These are phyloP conservation scores for Beta corolliflora DNA, from an alignment of 179 eudicot genomes.

Conservation along the genomic window DNA sequence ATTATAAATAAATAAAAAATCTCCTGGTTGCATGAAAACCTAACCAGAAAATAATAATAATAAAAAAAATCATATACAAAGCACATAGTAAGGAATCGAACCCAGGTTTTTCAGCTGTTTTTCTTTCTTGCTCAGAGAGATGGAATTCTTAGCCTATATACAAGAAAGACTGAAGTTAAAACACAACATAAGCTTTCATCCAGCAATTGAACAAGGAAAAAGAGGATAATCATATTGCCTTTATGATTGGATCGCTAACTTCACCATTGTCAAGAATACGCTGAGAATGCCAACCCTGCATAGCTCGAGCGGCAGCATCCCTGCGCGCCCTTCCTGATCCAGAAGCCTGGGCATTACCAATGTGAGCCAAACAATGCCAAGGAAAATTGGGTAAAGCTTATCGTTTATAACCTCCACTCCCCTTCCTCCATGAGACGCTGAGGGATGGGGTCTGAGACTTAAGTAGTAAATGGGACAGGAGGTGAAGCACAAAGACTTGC, in stretches of 20 bases:
- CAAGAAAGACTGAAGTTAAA: background rate
- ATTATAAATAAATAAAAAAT: background rate
- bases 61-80: background rate
- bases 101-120: conserved; percentile 76
- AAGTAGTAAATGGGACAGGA: background rate
- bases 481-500: background rate
- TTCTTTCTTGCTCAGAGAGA: conserved; percentile 62
- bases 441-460: background rate
- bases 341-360: conserved; percentile 50
- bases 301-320: conserved; percentile 94
- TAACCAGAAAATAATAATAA: background rate
- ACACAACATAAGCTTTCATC: background rate
- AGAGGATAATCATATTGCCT: conserved; percentile 36
- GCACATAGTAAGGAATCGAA: conserved; percentile 27
- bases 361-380: conserved; percentile 29
- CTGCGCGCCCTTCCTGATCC: conserved; percentile 84
- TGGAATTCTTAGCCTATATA: conserved; percentile 57
- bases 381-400: background rate
- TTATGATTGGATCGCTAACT: conserved; percentile 55
- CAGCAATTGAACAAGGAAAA: conserved; percentile 2
- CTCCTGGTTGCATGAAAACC: background rate
- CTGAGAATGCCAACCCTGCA: conserved; percentile 97
- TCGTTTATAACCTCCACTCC: too few species aligned
- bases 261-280: conserved; percentile 60
- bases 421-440: background rate